Percentiles rank a stretch among this genome's conserved stretches.
phyloP scores from a whole-genome alignment of 139 green algal species.

The Tetraselmis chui region DNA sequence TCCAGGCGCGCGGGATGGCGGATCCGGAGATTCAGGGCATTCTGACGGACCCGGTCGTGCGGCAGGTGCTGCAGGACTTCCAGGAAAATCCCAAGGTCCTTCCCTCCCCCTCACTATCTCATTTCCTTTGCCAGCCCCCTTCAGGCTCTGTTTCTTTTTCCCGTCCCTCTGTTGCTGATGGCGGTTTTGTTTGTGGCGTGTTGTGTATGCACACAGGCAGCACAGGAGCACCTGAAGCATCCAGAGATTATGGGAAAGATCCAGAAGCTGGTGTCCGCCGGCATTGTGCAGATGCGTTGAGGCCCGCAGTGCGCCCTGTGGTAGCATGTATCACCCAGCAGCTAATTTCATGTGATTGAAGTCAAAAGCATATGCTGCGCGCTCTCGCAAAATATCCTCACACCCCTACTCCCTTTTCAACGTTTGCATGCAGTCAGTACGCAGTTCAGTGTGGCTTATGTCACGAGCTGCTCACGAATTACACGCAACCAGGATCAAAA shows the following conservation, averaged over 20 bases:
- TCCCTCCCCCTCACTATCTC: no score
- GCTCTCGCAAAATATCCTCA: no score
- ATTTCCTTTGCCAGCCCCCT: not conserved
- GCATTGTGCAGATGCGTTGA: slow-evolving; percentile 67
- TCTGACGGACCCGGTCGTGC: slow-evolving; percentile 91
- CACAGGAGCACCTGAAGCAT: slow-evolving; percentile 77
- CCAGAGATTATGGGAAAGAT: slow-evolving; percentile 88
- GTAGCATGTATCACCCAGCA: no score
- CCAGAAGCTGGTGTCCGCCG: slow-evolving; percentile 89
- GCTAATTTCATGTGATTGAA: no score
- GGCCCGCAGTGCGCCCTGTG: no score
- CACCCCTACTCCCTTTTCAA: no score
- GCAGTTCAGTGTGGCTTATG: no score
- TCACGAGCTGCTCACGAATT: no score
- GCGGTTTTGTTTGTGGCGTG: not conserved
- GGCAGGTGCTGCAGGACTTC: slow-evolving; percentile 81
- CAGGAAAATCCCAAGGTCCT: slow-evolving; percentile 68
- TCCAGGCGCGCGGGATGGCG: slow-evolving; percentile 69
- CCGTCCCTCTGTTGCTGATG: not conserved
- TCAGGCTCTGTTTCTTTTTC: not conserved
- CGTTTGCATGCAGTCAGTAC: no score
- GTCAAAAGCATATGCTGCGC: no score
- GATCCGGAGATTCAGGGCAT: slow-evolving; percentile 95
- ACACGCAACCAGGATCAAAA: no score
- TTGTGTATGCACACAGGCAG: no score